These are phyloP conservation scores for Delonix regia DNA, from an alignment of 306 rosid species.

Conservation along the genomic window DNA sequence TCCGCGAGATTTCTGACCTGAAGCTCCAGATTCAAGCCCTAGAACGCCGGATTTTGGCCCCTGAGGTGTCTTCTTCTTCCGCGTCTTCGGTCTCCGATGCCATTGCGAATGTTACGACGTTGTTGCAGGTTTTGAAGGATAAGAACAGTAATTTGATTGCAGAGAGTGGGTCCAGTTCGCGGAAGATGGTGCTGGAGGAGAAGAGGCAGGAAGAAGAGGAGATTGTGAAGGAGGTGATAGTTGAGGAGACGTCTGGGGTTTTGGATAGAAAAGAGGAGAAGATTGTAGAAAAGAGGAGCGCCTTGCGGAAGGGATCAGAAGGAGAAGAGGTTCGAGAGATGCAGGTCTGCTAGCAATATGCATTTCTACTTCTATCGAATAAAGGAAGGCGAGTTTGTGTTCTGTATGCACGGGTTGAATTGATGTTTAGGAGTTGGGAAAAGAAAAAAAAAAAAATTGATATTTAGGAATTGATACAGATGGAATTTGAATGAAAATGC, in stretches of 20 bases:
- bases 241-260: constrained; percentile 47
- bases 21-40: constrained; percentile 59
- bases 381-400: constrained; percentile 58
- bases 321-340: constrained; percentile 76
- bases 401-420: background rate
- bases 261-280: background rate
- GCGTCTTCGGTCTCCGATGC: constrained; percentile 55
- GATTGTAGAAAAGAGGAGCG: constrained; percentile 28
- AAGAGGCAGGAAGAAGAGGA: constrained; percentile 34
- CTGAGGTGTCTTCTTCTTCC: constrained; percentile 35
- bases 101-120: constrained; percentile 44
- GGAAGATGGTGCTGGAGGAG: constrained; percentile 52
- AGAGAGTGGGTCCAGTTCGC: constrained; percentile 53
- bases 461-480: background rate
- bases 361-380: constrained; percentile 40
- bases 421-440: background rate
- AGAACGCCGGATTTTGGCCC: constrained; percentile 46
- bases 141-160: constrained; percentile 51
- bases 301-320: constrained; percentile 73
- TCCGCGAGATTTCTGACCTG: constrained; percentile 67
- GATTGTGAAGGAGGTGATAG: constrained; percentile 46
- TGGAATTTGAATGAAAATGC: background rate
- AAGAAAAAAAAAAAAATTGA: too few species aligned
- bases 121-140: constrained; percentile 72
- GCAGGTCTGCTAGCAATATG: constrained; percentile 75